Conservation (phyloP, 2,329 filamentous ascomycete species). For the Colletotrichum simmondsii region DNA sequence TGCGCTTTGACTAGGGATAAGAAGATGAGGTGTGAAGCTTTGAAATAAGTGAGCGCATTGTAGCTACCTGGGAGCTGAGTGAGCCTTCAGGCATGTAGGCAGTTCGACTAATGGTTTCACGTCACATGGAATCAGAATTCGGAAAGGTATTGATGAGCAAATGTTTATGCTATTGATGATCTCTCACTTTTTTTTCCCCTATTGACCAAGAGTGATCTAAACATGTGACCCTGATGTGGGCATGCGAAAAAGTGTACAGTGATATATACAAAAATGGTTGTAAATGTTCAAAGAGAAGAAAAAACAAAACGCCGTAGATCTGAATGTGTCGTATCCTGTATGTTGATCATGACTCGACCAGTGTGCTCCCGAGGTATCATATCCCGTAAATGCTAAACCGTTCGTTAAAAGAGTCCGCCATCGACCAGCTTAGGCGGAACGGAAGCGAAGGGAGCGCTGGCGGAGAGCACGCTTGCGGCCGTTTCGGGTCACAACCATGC, state of each 20-base stretch:
- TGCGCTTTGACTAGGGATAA: not conserved
- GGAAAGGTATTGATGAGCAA: not conserved
- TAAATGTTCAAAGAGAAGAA: constrained; percentile 17
- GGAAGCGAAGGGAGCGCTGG: constrained; percentile 32
- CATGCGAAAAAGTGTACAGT: constrained; percentile 20
- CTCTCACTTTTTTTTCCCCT: not conserved
- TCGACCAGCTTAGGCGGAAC: constrained; percentile 35
- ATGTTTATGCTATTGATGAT: not conserved
- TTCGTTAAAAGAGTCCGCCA: constrained; percentile 17
- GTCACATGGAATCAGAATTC: not conserved
- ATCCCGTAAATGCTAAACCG: constrained; percentile 28
- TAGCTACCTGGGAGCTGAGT: not conserved
- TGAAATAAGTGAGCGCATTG: not conserved
- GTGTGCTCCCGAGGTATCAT: constrained; percentile 18
- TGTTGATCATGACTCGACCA: too few species aligned
- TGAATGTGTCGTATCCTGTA: too few species aligned
- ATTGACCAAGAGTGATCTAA: not conserved
- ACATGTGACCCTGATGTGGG: not conserved
- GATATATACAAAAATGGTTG: constrained; percentile 24
- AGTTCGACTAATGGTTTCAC: not conserved
- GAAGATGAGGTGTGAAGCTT: not conserved
- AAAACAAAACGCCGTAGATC: constrained; percentile 1
- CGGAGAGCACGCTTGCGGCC: constrained; percentile 43
- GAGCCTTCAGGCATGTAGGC: not conserved
- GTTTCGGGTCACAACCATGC: constrained; percentile 43